phyloP scores from a whole-genome alignment of 768 basidiomycete genomes.

The Lentinus tigrinus region DNA sequence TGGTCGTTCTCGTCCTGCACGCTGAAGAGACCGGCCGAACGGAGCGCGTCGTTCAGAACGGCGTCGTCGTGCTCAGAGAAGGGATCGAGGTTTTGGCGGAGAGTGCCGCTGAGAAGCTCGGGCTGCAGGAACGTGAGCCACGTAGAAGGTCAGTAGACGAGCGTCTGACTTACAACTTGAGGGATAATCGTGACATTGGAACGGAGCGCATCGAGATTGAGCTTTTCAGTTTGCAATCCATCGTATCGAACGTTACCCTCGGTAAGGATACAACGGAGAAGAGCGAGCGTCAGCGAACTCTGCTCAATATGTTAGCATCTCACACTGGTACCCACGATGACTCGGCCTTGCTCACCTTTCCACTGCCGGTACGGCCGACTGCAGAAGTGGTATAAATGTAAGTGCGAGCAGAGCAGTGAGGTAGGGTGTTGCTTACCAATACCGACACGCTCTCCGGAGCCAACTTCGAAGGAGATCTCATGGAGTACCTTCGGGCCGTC shows the following conservation, averaged over 20 bases:
- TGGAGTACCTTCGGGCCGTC: conserved; percentile 58
- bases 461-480: conserved; percentile 50
- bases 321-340: not conserved
- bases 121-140: conserved; percentile 20
- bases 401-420: not conserved
- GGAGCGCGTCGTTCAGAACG: conserved; percentile 38
- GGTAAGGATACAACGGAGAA: conserved; percentile 49
- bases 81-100: conserved; percentile 50
- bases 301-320: conserved; percentile 10
- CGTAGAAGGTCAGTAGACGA: not conserved
- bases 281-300: conserved; percentile 53
- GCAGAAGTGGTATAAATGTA: too few relatives aligned
- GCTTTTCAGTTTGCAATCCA: conserved; percentile 35
- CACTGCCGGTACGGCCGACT: too few relatives aligned
- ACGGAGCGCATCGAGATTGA: conserved; percentile 48
- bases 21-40: conserved; percentile 38
- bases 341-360: not conserved
- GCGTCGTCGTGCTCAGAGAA: conserved; percentile 49
- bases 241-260: conserved; percentile 49
- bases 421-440: conserved; percentile 20
- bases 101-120: conserved; percentile 43
- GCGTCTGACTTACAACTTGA: conserved; percentile 30
- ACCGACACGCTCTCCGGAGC: conserved; percentile 57
- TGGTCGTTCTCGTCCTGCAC: conserved; percentile 28
- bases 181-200: conserved; percentile 47